Evolutionary conservation across 176 grass and related monocot genomes (phyloP), one percentile per base, ranked within the genome.

Genomic region (Cenchrus purpureus): DNA sequence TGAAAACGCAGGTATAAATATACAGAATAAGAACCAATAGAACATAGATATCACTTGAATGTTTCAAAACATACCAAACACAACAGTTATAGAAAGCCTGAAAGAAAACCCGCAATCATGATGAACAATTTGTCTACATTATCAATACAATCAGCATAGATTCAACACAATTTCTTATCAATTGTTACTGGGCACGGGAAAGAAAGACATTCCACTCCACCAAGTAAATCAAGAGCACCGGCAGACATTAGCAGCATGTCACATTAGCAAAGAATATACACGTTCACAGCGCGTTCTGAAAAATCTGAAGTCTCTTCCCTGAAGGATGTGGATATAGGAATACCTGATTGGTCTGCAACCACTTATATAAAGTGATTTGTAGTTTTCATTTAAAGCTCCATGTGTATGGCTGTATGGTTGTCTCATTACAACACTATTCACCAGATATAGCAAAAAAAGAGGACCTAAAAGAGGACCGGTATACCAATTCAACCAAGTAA

Each of bases 31-130:
- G 34, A 72, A 29, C 8, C 17, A 19, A 53, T 8, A 31, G 7
- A 75, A 6, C 0, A 75, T 7, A 64, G 42, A 69, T 54, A 55
- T 72, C 4, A 31, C 15, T n/a, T 16, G 14, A 20, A n/a, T 72
- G 17, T 51, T 83, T 72, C 11, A 5, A 87, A 77, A 48, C 19
- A 53, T 10, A 88, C 25, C 40, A 74, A 74, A 28, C 29, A 45
- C 6, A 43, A 20, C 0, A 37, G 15, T 55, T 50, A 68, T n/a
- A 68, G 19, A 29, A 50, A 43, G 6, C 55, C 14, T 68, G 13
- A 73, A 59, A 67, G 29, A 15, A 80, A 81, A 61, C 48, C 7
- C 6, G 1, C 12, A 12, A 53, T 73, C 0, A 6, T 53, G 46
- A 73, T 65, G 12, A 16, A 20, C 63, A 46, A 8, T 37, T 71